Base-by-base conservation (phyloP, 2,329 filamentous ascomycete genomes). In the Paraconiothyrium brasiliense region DNA sequence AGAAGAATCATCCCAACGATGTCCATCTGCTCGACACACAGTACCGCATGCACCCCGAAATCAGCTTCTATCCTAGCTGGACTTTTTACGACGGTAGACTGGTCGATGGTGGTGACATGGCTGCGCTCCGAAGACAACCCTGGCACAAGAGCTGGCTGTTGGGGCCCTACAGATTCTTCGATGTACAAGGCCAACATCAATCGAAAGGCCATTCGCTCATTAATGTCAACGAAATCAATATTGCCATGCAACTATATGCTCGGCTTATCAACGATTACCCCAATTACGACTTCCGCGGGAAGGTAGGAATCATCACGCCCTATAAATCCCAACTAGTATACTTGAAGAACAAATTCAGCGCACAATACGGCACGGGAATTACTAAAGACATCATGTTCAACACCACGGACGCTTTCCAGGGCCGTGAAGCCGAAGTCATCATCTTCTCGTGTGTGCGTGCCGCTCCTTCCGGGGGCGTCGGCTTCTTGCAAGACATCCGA, bases 21-120 rank as follows among this genome's bases (percentile, higher is more conserved):
- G 89, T 99, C 16, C 94, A 99, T 81, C 85, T 99, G 30, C 87
- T 99, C n/a, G 94, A 98, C 75, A 95, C 91, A 59, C 95, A 99
- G 76, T 99, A 99, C 77, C 95, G 95, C 80, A 99, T 99, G 96
- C 95, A 99, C 80, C 95, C 96, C 0, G 92, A 95, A 68, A 99
- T 99, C 76, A 97, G 93, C 78, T 79, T 84, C 56, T 99, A 97
- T 78, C 95, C 96, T 1, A 97, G 93, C 77, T 83, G 86, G 69
- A 90, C 94, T 55, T 99, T 99, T 81, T 99, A 99, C 80, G 93
- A 98, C 75, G 89, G 92, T 32, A 88, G 89, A 65, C 87, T 99
- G 11, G 84, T 94, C 66, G 93, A 99, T 77, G 95, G 96, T 27
- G 86, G 86, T 62, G 87, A 91, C 67, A 98, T 98, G 94, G 88